Evolutionary conservation across 768 basidiomycete species (phyloP), one percentile per base, ranked within the genome.

Genomic region (Grammothele lineata): DNA sequence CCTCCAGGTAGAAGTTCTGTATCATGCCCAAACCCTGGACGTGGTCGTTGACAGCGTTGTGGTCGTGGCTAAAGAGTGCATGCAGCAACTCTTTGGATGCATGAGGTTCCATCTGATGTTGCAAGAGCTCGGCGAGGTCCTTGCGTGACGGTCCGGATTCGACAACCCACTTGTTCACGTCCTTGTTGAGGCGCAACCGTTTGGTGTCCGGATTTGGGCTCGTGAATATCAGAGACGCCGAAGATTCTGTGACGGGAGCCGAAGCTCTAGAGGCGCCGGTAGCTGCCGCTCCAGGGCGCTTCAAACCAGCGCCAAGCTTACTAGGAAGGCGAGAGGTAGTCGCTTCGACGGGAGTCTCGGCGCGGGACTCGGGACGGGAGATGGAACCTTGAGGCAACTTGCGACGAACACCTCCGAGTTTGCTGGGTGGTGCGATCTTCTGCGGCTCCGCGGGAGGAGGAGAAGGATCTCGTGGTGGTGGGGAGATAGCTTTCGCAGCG

Each of bases 31-130:
- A 66, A 5, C 88, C 95, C n/a, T 73, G 71, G 43, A 95, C 76
- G 58, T 88, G 84, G 62, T 98, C 96, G 57, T 92, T 94, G 54
- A 97, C 85, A 5, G 93, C 91, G 55, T 87, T 90, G 64, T 97
- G 96, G 57, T 96, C 96, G 50, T 87, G 89, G 60, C 95, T 97
- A 71, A 97, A 99, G 23, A 99, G 72, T 23, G 80, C 80, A 4
- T 78, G 66, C 11, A 87, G 64, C 2, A 98, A 67, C 2, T 93
- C 87, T 51, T 85, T 82, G 3, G 87, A 86, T 5, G 79, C 74
- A 58, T 87, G 78, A 8, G 83, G 76, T 55, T 94, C 92, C 92
- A 98, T 97, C 66, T 99, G 96, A 53, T 75, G 80, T 57, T 91
- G 87, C 39, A 98, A 70, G 11, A 83, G 68, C 34, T 97, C 95